Evolutionary conservation across 306 rosid species (phyloP), one percentile per base, ranked within the genome.

Genomic region (Spatholobus suberectus): DNA sequence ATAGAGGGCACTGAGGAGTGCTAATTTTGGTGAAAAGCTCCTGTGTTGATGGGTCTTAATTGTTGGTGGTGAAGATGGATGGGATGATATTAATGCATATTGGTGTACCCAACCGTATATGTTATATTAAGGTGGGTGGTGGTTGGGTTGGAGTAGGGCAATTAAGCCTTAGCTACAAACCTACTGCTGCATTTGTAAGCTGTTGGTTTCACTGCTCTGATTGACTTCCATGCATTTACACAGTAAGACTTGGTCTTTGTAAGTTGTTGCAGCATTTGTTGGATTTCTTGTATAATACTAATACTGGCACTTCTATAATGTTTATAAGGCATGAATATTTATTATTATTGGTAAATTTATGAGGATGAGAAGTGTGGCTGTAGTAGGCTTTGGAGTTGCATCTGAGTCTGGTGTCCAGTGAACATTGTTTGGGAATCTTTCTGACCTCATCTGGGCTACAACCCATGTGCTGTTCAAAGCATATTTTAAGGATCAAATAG

Each of bases 41-140:
- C 13, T 80, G 71, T 79, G 78, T 63, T 35, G 84, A 83, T 87
- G 83, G 65, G 86, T 84, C 76, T 82, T 89, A 81, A 87, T 83
- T 81, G 89, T 78, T 73, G 86, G 85, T 75, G 85, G 89, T 90
- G 89, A 70, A 76, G 87, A 89, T 77, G 76, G 90, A 73, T 85
- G 89, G 70, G 72, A 82, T 76, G 94, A 70, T 88, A 88, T 93
- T 86, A 90, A 91, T 91, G 96, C 92, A 85, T 87, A 76, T 88
- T 79, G 97, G 86, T 88, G 90, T 63, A 81, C 71, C 91, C 89
- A 91, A 87, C 91, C 24, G 85, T 83, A 78, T 85, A 52, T 80
- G 75, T 79, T 78, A 66, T 67, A 77, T 20, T 75, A 67, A 85
- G 90, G 80, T 82, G 84, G 92, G 88, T 86, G 82, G 94, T 75